phyloP scores from a whole-genome alignment of 2,329 filamentous ascomycete species.

The Alternaria sp. region DNA sequence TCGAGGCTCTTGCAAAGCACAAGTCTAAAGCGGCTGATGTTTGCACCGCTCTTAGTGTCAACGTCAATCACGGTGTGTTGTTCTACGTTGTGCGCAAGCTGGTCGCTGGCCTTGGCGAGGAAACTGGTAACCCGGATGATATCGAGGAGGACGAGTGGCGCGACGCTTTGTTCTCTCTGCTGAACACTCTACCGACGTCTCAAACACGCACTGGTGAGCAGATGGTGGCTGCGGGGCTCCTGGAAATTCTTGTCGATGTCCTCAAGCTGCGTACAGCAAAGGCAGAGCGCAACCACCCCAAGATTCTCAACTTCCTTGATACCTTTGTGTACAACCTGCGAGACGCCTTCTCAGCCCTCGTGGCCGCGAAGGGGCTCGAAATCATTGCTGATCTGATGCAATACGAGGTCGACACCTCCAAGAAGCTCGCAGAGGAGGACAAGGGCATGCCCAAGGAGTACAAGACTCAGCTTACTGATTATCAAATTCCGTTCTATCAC shows the following conservation, averaged over 20 bases:
- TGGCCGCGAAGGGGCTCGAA: conserved; percentile 82
- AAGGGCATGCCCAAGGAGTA: conserved; percentile 74
- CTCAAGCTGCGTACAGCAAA: conserved; percentile 81
- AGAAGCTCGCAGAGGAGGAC: conserved; percentile 69
- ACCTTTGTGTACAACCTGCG: conserved; percentile 84
- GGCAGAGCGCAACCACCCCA: conserved; percentile 82
- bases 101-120: conserved; percentile 74
- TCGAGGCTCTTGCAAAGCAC: conserved; percentile 86
- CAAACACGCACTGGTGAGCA: conserved; percentile 78
- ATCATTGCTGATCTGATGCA: conserved; percentile 88
- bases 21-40: conserved; percentile 80
- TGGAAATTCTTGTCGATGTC: conserved; percentile 89
- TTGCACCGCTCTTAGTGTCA: conserved; percentile 88
- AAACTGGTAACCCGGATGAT: conserved; percentile 61
- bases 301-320: conserved; percentile 86
- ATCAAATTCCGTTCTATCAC: conserved; percentile 89
- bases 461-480: conserved; percentile 85
- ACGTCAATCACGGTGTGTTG: conserved; percentile 93
- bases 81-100: conserved; percentile 93
- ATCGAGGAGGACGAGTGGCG: conserved; percentile 85
- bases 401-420: conserved; percentile 75
- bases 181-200: conserved; percentile 76
- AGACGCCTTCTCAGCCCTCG: conserved; percentile 83
- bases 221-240: conserved; percentile 85
- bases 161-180: conserved; percentile 84